Percentiles rank a stretch among this genome's conserved stretches.
Evolutionary conservation across 1,139 yeast species (phyloP).

Genomic region (Entelexis paramagnoliae): DNA sequence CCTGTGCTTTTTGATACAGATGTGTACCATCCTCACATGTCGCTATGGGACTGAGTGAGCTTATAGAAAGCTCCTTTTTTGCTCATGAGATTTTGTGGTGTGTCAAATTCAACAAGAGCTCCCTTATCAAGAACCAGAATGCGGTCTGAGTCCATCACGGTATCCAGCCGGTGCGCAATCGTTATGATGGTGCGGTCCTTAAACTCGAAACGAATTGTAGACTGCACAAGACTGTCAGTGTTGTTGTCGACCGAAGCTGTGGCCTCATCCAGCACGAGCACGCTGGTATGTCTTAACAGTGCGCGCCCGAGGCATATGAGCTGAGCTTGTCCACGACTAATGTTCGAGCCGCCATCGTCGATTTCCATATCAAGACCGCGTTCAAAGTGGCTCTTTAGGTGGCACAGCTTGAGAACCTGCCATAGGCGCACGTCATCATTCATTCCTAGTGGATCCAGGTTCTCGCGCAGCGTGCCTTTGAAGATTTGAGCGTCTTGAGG

Average conservation of each 20-base stretch:
- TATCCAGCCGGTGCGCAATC: conserved; percentile 73
- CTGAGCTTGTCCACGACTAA: conserved; percentile 72
- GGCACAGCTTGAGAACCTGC: conserved; percentile 70
- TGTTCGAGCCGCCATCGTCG: conserved; percentile 59
- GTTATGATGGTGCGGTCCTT: conserved; percentile 59
- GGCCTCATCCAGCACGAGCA: conserved; percentile 68
- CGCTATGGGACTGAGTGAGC: not conserved
- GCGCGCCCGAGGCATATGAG: conserved; percentile 67
- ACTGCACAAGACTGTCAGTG: conserved; percentile 65
- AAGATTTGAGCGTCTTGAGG: conserved; percentile 68
- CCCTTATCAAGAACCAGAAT: conserved; percentile 63
- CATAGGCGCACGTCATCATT: conserved; percentile 44
- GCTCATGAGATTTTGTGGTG: conserved; percentile 43
- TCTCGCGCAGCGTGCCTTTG: conserved; percentile 51
- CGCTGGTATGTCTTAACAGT: conserved; percentile 48
- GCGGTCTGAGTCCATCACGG: conserved; percentile 68
- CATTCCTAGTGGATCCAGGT: conserved; percentile 51
- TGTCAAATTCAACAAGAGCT: conserved; percentile 55
- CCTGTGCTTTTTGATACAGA: not conserved
- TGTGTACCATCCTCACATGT: not conserved
- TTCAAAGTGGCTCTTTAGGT: conserved; percentile 60
- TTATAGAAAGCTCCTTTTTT: conserved; percentile 36
- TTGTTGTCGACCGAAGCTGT: conserved; percentile 77
- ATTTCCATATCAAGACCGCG: conserved; percentile 35
- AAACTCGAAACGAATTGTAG: conserved; percentile 57